Evolutionary conservation across 208 protist genomes (phyloP).

Genomic region (Herpetomonas samuelpessoai): DNA sequence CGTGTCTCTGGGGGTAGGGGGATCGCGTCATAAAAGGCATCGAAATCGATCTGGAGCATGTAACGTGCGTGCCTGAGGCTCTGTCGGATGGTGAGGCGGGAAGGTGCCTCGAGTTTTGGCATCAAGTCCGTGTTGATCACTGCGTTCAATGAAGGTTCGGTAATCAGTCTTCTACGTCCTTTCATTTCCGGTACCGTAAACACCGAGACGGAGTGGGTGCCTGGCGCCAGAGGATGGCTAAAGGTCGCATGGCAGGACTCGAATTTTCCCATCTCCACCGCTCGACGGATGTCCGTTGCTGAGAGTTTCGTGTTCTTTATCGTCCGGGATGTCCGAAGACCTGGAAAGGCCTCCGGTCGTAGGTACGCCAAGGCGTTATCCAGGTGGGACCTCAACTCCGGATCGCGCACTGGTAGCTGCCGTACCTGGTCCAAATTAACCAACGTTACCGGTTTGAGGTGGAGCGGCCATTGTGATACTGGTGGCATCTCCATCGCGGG

Average conservation of each 20-base stretch:
- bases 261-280: background rate
- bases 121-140: conserved; percentile 11
- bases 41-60: conserved; percentile 26
- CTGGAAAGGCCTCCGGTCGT: too few relatives aligned
- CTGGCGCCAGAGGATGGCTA: background rate
- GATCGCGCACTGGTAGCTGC: too few relatives aligned
- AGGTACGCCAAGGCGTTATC: too few relatives aligned
- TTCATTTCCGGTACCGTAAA: conserved; percentile 20
- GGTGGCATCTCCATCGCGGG: too few relatives aligned
- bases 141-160: conserved; percentile 20
- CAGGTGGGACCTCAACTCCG: too few relatives aligned
- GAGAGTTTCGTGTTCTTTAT: too few relatives aligned
- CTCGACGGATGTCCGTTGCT: background rate
- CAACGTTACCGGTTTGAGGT: too few relatives aligned
- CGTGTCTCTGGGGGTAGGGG: conserved; percentile 12
- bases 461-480: too few relatives aligned
- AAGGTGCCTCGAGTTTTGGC: too few relatives aligned
- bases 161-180: conserved; percentile 18
- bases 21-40: conserved; percentile 26
- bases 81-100: conserved; percentile 1
- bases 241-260: too few relatives aligned
- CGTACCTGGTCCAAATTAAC: too few relatives aligned
- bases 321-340: too few relatives aligned
- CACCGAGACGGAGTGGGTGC: conserved; percentile 2
- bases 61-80: conserved; percentile 13